Evolutionary conservation across 2,329 filamentous ascomycete species (phyloP).

Genomic region (Zasmidium cellare): DNA sequence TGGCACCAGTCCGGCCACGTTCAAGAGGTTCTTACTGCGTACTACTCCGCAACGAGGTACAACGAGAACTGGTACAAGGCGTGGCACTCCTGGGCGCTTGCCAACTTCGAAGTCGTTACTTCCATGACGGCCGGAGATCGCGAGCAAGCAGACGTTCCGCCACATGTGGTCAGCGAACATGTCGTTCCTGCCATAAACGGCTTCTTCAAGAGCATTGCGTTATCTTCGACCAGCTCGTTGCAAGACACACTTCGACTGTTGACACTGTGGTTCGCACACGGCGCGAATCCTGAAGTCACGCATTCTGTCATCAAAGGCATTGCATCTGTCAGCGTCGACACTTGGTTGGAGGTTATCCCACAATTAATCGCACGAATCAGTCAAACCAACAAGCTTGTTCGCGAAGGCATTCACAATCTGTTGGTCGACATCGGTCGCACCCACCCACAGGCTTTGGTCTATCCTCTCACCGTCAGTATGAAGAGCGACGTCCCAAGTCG

Average conservation of each 20-base stretch:
- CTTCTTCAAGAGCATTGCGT: slow-evolving; percentile 95
- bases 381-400: slow-evolving; percentile 84
- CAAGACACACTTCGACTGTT: slow-evolving; percentile 92
- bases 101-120: slow-evolving; percentile 98
- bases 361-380: slow-evolving; percentile 97
- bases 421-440: slow-evolving; percentile 89
- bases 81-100: slow-evolving; percentile 97
- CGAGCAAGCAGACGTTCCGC: slow-evolving; percentile 59
- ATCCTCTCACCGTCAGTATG: slow-evolving; percentile 95
- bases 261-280: slow-evolving; percentile 95
- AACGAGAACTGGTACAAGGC: slow-evolving; percentile 98
- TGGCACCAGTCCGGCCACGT: slow-evolving; percentile 81
- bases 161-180: slow-evolving; percentile 74
- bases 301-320: slow-evolving; percentile 87
- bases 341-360: slow-evolving; percentile 97
- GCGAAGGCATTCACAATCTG: slow-evolving; percentile 87
- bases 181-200: slow-evolving; percentile 93
- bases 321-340: slow-evolving; percentile 88
- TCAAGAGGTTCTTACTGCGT: slow-evolving; percentile 85
- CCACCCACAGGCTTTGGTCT: slow-evolving; percentile 94
- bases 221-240: slow-evolving; percentile 87
- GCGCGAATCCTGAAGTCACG: slow-evolving; percentile 84
- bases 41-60: slow-evolving; percentile 87
- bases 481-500: slow-evolving; percentile 87
- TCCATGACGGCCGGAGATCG: slow-evolving; percentile 68